These are phyloP conservation scores for Colletotrichum eremochloae DNA, from an alignment of 2,329 filamentous ascomycete genomes.

Conservation along the genomic window DNA sequence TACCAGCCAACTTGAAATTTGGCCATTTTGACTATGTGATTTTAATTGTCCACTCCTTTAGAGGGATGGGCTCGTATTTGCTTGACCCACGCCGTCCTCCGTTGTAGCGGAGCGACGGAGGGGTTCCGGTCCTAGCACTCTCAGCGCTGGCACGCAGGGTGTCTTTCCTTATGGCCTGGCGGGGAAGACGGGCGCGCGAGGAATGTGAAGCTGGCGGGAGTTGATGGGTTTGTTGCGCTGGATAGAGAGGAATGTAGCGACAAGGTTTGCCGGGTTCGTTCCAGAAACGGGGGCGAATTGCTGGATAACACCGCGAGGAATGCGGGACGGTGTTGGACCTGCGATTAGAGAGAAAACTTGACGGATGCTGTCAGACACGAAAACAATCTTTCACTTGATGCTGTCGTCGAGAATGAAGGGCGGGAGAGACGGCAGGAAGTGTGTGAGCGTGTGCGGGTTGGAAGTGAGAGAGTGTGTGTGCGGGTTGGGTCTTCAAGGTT, in stretches of 20 bases:
- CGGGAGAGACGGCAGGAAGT: constrained; percentile 19
- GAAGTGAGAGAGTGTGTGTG: constrained; percentile 22
- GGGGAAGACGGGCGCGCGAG: constrained; percentile 8
- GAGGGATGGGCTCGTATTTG: constrained; percentile 30
- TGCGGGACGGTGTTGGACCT: constrained; percentile 40
- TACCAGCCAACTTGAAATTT: constrained; percentile 64
- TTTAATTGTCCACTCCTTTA: constrained; percentile 32
- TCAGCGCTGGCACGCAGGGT: constrained; percentile 42
- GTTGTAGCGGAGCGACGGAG: constrained; percentile 43
- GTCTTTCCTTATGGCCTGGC: constrained; percentile 33
- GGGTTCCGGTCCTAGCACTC: constrained; percentile 38
- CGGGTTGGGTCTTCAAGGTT: constrained; percentile 31
- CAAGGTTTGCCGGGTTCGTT: constrained; percentile 5
- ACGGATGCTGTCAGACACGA: constrained; percentile 36
- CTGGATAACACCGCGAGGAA: constrained; percentile 42
- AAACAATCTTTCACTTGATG: constrained; percentile 33
- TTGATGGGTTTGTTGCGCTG: not conserved
- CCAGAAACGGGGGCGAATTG: constrained; percentile 3
- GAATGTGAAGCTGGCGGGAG: constrained; percentile 19
- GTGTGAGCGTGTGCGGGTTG: constrained; percentile 17
- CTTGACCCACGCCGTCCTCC: constrained; percentile 42
- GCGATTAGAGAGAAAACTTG: constrained; percentile 27
- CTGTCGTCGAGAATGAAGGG: constrained; percentile 25
- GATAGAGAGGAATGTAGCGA: constrained; percentile 11
- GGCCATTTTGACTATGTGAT: constrained; percentile 46